Percentiles rank a stretch among this genome's conserved stretches.
Conservation (phyloP, 768 basidiomycete species). For the Candolleomyces eurysporus region DNA sequence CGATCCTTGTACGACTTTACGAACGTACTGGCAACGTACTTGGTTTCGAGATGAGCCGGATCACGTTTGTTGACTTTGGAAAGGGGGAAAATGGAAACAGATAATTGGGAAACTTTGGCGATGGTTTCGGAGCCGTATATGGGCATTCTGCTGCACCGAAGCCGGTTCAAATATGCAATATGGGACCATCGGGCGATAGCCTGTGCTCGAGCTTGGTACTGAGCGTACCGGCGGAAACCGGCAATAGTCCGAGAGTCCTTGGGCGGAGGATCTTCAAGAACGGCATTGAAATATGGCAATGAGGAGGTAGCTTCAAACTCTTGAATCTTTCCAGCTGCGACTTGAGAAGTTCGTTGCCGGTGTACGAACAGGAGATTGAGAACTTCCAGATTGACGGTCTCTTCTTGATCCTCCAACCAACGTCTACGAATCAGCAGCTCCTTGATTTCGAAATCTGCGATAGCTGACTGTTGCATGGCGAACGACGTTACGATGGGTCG, state of each 20-base stretch:
- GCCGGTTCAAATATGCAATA: constrained; percentile 68
- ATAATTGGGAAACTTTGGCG: constrained; percentile 31
- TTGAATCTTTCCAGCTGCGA: constrained; percentile 52
- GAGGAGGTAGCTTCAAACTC: constrained; percentile 58
- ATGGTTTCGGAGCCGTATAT: constrained; percentile 50
- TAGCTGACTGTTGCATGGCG: constrained; percentile 69
- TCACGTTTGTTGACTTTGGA: constrained; percentile 37
- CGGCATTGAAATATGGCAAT: constrained; percentile 52
- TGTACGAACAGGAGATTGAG: constrained; percentile 65
- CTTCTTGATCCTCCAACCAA: constrained; percentile 54
- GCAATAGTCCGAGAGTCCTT: constrained; percentile 72
- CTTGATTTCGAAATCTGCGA: constrained; percentile 82
- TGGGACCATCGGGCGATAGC: constrained; percentile 65
- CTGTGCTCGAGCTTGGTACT: constrained; percentile 47
- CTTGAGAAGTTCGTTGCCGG: constrained; percentile 48
- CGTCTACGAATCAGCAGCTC: constrained; percentile 81
- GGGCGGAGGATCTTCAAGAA: constrained; percentile 64
- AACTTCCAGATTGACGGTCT: constrained; percentile 57
- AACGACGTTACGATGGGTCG: constrained; percentile 81
- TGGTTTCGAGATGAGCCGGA: constrained; percentile 40
- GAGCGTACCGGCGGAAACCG: constrained; percentile 61
- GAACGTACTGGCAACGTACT: constrained; percentile 38
- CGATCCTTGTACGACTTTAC: constrained; percentile 68
- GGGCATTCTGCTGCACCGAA: constrained; percentile 57
- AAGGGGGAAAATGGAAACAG: constrained; percentile 51